phyloP scores from a whole-genome alignment of 1,139 yeast genomes.

The Saccharomyces hybrid region DNA sequence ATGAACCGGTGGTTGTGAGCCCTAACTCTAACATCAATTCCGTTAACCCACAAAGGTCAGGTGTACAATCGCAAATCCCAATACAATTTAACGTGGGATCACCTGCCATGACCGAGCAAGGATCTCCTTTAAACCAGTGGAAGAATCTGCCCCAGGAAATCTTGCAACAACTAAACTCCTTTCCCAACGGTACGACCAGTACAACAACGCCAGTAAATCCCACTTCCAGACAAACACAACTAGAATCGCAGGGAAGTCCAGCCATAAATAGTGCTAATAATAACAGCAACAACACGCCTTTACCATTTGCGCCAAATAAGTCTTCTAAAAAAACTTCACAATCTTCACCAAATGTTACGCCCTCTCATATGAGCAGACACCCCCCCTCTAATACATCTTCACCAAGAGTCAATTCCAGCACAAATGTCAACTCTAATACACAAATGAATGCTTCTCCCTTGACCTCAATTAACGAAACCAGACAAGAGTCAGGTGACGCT shows the following conservation, averaged over 20 bases:
- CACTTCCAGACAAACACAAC: not conserved
- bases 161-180: conserved; percentile 12
- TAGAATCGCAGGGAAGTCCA: not conserved
- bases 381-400: not conserved
- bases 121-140: conserved; percentile 7
- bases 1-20: conserved; percentile 26
- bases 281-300: not conserved
- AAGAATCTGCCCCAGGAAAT: conserved; percentile 19
- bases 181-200: not conserved
- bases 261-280: not conserved
- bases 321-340: not conserved
- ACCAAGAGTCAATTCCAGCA: not conserved
- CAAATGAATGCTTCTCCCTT: not conserved
- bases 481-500: not conserved
- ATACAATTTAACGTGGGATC: conserved; percentile 2
- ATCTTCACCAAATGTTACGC: not conserved
- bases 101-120: conserved; percentile 12
- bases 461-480: not conserved
- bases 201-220: not conserved
- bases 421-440: not conserved
- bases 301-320: not conserved
- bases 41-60: not conserved
- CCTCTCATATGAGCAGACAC: not conserved
- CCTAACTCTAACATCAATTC: not conserved
- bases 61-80: not conserved